Base-by-base conservation (phyloP, 495 filamentous ascomycete genomes). In the Penicillium goetzii region DNA sequence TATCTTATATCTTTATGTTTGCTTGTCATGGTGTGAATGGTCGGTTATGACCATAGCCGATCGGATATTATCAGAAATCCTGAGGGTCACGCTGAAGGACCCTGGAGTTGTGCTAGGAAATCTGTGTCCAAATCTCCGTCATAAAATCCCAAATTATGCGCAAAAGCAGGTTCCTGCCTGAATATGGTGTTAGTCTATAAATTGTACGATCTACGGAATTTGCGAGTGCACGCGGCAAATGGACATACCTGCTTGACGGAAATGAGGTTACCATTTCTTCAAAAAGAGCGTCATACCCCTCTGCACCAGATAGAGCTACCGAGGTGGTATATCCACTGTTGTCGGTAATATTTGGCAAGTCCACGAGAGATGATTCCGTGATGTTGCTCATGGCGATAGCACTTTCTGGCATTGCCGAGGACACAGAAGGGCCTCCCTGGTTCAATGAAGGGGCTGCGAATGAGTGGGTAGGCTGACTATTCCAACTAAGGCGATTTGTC, bases 81-180 rank as follows among this genome's bases (percentile, higher is more conserved):
- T 7, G 14, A 51, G 25, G 25, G 47, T 17, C 30, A 23, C 33
- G 40, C 34, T 15, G 59, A 54, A 8, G 58, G 60, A 6, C 60
- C 60, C 57, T 70, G 68, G 2, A 71, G 53, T 23, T 73, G 63
- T 6, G 66, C 68, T 19, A 74, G 56, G 28, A 69, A 74, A 34
- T 72, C 70, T 8, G 60, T 66, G 34, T 71, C 68, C 52, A 72
- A 25, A 30, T 74, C 66, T 15, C 63, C 70, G 19, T 67, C 64
- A 53, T 67, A 70, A 33, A 74, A 71, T 3, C 72, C 72, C 5
- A 74, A 49, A 55, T 72, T 72, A 21, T 74, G 68, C 11, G 72
- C 70, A 49, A 74, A 74, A 9, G 55, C 25, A 34, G 69, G 67
- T 28, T 72, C 64, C 53, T 66, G 61, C 34, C 69, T 69, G 12